phyloP scores from a whole-genome alignment of 2,329 filamentous ascomycete species.

The Epichloe sylvatica region DNA sequence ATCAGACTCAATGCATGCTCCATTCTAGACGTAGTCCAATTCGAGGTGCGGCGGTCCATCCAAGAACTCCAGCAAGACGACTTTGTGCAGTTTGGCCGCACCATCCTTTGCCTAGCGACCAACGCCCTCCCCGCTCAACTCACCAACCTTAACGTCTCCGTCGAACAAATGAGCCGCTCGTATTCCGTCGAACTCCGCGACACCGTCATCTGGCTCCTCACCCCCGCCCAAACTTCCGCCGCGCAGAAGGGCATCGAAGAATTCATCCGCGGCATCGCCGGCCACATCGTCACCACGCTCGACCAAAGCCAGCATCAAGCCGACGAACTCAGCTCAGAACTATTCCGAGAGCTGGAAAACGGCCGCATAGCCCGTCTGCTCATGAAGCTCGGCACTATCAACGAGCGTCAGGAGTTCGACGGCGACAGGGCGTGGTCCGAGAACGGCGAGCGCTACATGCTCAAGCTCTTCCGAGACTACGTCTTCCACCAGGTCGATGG shows the following conservation, averaged over 20 bases:
- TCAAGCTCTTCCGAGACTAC: constrained; percentile 93
- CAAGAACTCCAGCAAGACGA: constrained; percentile 79
- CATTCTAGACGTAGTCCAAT: constrained; percentile 79
- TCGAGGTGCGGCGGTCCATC: constrained; percentile 53
- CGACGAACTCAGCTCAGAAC: constrained; percentile 58
- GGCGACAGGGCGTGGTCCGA: constrained; percentile 74
- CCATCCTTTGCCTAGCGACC: constrained; percentile 71
- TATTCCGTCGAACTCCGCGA: constrained; percentile 71
- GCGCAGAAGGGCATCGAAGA: constrained; percentile 60
- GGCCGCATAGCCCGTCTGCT: constrained; percentile 68
- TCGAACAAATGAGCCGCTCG: constrained; percentile 62
- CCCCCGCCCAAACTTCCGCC: constrained; percentile 39
- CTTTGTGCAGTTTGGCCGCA: constrained; percentile 66
- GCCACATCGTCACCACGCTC: constrained; percentile 60
- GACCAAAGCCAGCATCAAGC: constrained; percentile 67
- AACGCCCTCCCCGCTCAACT: constrained; percentile 42
- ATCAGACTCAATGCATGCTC: constrained; percentile 79
- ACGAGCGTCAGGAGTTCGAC: constrained; percentile 77
- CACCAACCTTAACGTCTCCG: constrained; percentile 51
- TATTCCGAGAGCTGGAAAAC: constrained; percentile 78
- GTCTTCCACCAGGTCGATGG: constrained; percentile 92
- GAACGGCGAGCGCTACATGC: constrained; percentile 77
- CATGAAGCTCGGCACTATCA: constrained; percentile 71
- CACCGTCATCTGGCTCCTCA: constrained; percentile 69
- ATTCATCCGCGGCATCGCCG: constrained; percentile 64